Evolutionary conservation across 1,284 basidiomycete genomes (phyloP).

Genomic region (Termitomyces sp.): DNA sequence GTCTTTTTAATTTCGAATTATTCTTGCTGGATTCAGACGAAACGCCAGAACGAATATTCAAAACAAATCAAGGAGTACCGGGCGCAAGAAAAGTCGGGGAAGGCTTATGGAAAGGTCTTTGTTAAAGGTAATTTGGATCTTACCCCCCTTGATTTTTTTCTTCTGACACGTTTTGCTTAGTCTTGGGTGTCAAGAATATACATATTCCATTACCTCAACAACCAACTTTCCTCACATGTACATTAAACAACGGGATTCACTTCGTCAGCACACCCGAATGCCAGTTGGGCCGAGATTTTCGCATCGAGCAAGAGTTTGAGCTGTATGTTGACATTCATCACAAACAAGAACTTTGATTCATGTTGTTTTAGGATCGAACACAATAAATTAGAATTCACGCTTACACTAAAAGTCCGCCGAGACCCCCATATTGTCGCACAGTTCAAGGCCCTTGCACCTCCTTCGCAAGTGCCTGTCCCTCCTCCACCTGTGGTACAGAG

Average conservation of each 20-base stretch:
- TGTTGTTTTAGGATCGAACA: constrained; percentile 66
- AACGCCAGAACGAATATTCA: constrained; percentile 89
- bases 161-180: constrained; percentile 35
- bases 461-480: constrained; percentile 30
- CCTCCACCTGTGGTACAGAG: constrained; percentile 42
- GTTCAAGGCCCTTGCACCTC: constrained; percentile 57
- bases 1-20: not conserved
- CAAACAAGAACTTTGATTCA: not conserved
- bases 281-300: constrained; percentile 55
- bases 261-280: constrained; percentile 90
- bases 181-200: constrained; percentile 73
- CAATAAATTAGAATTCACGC: constrained; percentile 86
- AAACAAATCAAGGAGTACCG: constrained; percentile 82
- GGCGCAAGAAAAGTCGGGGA: constrained; percentile 70
- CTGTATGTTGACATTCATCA: constrained; percentile 50
- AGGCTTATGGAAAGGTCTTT: constrained; percentile 88
- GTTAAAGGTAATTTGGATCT: constrained; percentile 63
- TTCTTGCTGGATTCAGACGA: not conserved
- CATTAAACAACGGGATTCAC: constrained; percentile 95
- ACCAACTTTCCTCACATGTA: constrained; percentile 78
- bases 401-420: constrained; percentile 77
- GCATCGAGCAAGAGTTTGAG: constrained; percentile 91
- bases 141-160: not conserved
- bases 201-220: constrained; percentile 71
- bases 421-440: constrained; percentile 78